Base-by-base conservation (phyloP, 2,329 filamentous ascomycete species). In the Blumeria hordei region DNA sequence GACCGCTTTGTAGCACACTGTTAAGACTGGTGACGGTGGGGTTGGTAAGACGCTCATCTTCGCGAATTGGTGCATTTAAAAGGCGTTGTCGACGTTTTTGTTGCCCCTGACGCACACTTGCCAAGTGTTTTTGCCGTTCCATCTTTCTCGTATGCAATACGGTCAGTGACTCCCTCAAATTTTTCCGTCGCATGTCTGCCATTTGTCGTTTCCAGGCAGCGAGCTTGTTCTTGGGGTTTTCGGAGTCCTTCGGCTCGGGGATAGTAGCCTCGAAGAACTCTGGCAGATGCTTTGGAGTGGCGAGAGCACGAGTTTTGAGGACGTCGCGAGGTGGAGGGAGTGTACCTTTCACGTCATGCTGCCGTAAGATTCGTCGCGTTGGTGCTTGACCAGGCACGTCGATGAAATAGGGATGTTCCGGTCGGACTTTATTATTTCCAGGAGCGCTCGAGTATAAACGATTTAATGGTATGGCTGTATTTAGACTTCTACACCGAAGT, bases 291-390 rank as follows among this genome's bases (percentile, higher is more conserved):
- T 92, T 90, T 71, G 73, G 37, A 33, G 16, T 50, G n/a, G 45
- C 67, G 57, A 72, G 74, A 56, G 74, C 73, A 57, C 72, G 67
- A 34, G 59, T 68, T 5, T 74, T 73, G 70, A 96, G 95, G 60
- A 96, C 70, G 56, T 85, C 75, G 59, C 88, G 81, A 37, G 92
- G 90, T 0, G 87, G 73, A 8, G 92, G 92, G 0, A 98, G 75
- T 56, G 81, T 78, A 61, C 92, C 92, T 66, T 87, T 87, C 36
- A 87, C 67, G 9, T 52, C 49, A 37, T 33, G 14, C 32, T 18
- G 32, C 49, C 49, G 36, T 16, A 52, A 37, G 14, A n/a, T 11
- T 18, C 33, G 49, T 18, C 32, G 49, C 9, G 6, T 3, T 7
- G 49, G 49, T n/a, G 7, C n/a, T 37, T 52, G 49, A 2, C 49